These are phyloP conservation scores for Skeletonema costatum DNA, from an alignment of 108 stramenopile species.

Conservation along the genomic window DNA sequence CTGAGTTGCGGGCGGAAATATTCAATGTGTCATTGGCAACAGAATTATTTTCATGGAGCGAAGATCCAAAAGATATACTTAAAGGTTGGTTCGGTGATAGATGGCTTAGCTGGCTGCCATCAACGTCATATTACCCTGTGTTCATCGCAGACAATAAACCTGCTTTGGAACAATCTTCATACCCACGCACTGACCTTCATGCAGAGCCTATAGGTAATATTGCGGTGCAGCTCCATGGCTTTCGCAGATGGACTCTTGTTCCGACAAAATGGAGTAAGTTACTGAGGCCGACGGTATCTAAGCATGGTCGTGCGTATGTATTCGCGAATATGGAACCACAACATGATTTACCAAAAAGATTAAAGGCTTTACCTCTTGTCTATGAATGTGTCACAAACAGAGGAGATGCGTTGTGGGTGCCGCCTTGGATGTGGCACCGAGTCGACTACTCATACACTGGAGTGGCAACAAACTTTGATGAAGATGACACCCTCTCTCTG, in stretches of 20 bases:
- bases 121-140: slow-evolving; percentile 68
- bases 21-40: slow-evolving; percentile 52
- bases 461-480: background rate
- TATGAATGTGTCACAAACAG: slow-evolving; percentile 52
- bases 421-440: slow-evolving; percentile 91
- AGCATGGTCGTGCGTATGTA: slow-evolving; percentile 79
- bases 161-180: slow-evolving; percentile 1
- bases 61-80: slow-evolving; percentile 19
- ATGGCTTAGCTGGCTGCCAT: slow-evolving; percentile 32
- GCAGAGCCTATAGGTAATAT: slow-evolving; percentile 88
- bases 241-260: slow-evolving; percentile 75
- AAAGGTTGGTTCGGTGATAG: background rate
- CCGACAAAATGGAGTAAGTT: slow-evolving; percentile 53
- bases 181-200: slow-evolving; percentile 73
- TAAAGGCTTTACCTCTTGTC: slow-evolving; percentile 48
- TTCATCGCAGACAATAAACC: slow-evolving; percentile 58
- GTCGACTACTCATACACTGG: slow-evolving; percentile 63
- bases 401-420: slow-evolving; percentile 85
- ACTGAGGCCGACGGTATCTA: slow-evolving; percentile 62
- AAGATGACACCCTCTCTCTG: slow-evolving; percentile 51
- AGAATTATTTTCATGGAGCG: slow-evolving; percentile 67
- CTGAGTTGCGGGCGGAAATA: slow-evolving; percentile 59
- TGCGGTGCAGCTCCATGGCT: slow-evolving; percentile 75
- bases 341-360: slow-evolving; percentile 17
- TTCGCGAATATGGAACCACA: slow-evolving; percentile 47